phyloP scores from a whole-genome alignment of 1,139 yeast species.

The Pichia norvegensis region DNA sequence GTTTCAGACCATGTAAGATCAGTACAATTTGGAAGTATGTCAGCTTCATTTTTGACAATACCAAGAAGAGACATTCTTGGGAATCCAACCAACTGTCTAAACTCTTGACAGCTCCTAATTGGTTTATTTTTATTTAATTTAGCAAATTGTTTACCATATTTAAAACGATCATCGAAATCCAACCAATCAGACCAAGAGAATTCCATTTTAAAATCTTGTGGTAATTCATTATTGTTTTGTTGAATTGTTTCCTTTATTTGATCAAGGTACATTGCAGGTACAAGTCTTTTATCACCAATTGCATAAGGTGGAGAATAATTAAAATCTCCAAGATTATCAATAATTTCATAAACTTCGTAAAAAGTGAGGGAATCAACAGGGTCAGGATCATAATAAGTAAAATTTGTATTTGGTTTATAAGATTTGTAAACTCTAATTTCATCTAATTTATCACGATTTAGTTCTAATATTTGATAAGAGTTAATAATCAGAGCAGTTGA shows the following conservation, averaged over 20 bases:
- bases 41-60: not conserved
- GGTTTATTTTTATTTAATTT: conserved; percentile 8
- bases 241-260: not conserved
- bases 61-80: not conserved
- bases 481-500: not conserved
- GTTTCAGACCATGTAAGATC: conserved; percentile 14
- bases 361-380: not conserved
- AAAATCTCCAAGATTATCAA: not conserved
- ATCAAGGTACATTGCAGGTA: conserved; percentile 7
- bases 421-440: not conserved
- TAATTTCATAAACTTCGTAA: not conserved
- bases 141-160: conserved; percentile 18
- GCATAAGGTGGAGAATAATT: conserved; percentile 1
- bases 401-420: not conserved
- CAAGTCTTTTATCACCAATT: conserved; percentile 1
- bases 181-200: conserved; percentile 28
- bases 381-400: conserved; percentile 1
- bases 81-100: conserved; percentile 16
- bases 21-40: conserved; percentile 9
- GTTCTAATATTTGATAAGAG: not conserved
- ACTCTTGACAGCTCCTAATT: conserved; percentile 16
- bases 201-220: conserved; percentile 11
- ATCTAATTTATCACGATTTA: not conserved
- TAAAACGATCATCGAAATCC: conserved; percentile 21
- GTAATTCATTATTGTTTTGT: not conserved